A percentile compares a stretch with the other conserved stretches of the same genome.
Evolutionary conservation across 805 yeast species (phyloP).

Genomic region (Lipomyces starkeyi): DNA sequence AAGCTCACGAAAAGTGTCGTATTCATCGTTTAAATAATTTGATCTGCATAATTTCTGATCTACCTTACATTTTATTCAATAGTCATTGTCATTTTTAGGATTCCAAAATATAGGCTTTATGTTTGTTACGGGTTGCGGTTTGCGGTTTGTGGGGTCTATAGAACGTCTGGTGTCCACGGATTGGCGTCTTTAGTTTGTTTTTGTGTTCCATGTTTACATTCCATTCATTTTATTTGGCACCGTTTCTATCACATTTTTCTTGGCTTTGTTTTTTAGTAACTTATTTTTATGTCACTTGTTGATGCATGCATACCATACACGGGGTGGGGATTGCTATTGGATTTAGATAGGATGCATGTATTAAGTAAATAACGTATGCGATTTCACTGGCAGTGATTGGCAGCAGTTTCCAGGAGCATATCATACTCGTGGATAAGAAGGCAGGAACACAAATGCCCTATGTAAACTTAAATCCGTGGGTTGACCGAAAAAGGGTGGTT

Average conservation of each 20-base stretch:
- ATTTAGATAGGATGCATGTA: neutral
- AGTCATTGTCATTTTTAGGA: neutral
- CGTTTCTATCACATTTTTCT: neutral
- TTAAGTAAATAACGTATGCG: neutral
- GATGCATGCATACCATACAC: slow-evolving; percentile 3
- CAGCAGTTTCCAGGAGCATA: neutral
- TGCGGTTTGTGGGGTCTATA: neutral
- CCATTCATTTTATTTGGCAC: neutral
- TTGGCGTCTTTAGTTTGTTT: neutral
- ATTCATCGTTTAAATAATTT: slow-evolving; percentile 6
- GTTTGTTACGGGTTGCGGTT: neutral
- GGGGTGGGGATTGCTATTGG: neutral
- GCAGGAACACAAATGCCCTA: neutral
- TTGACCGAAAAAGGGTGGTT: too few relatives aligned
- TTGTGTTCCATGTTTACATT: neutral
- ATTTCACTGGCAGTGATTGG: neutral
- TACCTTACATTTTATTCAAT: neutral
- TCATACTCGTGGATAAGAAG: too few relatives aligned
- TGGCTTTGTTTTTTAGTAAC: neutral
- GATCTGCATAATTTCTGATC: neutral
- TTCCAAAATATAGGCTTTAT: neutral
- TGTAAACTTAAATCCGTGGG: neutral
- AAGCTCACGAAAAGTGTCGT: slow-evolving; percentile 23
- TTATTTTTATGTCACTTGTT: neutral
- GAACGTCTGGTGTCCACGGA: neutral